Percentiles rank a stretch among this genome's conserved stretches.
phyloP scores from a whole-genome alignment of 176 grass and related monocot species.

The barley (Hordeum vulgare) region MorexV3_pseudomolecules_assembly NC_058523.1:12654379-12654878 shows the following conservation, averaged over 20 bases:
- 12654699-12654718: not conserved
- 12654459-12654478: conserved; percentile 22
- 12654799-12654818: not conserved
- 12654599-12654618: conserved; percentile 86
- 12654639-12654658: conserved; percentile 92
- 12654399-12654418: conserved; percentile 12
- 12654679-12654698: conserved; percentile 91
- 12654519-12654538: not conserved
- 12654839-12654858: not conserved
- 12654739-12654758: no score
- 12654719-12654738: not conserved
- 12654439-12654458: not conserved
- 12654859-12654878: fast-evolving
- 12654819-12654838: not conserved
- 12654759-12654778: no score
- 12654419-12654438: not conserved
- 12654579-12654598: conserved; percentile 99
- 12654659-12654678: conserved; percentile 73
- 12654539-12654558: conserved; percentile 25
- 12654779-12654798: no score
- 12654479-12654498: no score
- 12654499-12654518: not conserved
- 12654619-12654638: conserved; percentile 87
- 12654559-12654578: conserved; percentile 89
- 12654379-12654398: not conserved